Conservation (phyloP, 257 asterid genomes). For the Penstemon newberryi region DNA sequence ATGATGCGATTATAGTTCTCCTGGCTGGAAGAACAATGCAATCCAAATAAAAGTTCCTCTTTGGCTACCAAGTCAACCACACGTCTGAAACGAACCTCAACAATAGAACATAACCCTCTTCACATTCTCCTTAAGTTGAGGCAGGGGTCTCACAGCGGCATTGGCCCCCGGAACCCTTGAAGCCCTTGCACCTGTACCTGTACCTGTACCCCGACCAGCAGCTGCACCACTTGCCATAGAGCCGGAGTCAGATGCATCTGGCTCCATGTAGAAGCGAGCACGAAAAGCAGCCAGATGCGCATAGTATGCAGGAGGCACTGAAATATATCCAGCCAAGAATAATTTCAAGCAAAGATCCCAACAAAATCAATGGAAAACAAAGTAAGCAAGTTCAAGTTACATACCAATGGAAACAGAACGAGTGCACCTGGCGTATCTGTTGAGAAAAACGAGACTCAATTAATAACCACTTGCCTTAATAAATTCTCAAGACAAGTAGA, state of each 20-base stretch:
- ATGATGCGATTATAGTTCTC: too few relatives aligned
- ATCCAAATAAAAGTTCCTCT: too few relatives aligned
- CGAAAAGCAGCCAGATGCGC: slow-evolving; percentile 96
- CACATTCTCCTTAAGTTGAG: slow-evolving; percentile 86
- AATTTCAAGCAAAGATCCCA: neutral
- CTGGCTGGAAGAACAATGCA: too few relatives aligned
- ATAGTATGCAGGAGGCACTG: slow-evolving; percentile 97
- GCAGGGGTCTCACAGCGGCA: slow-evolving; percentile 84
- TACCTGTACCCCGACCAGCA: slow-evolving; percentile 56
- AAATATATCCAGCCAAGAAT: neutral
- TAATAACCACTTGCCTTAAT: neutral
- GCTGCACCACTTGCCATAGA: slow-evolving; percentile 63
- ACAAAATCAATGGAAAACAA: neutral
- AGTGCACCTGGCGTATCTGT: slow-evolving; percentile 91
- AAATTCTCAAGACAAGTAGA: neutral
- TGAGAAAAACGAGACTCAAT: slow-evolving; percentile 3
- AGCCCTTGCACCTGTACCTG: slow-evolving; percentile 55
- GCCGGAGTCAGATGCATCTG: slow-evolving; percentile 82
- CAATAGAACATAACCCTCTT: slow-evolving; percentile 94
- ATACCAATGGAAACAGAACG: slow-evolving; percentile 94
- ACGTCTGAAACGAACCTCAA: slow-evolving; percentile 22
- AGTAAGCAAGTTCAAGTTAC: slow-evolving; percentile 1
- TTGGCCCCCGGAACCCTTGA: slow-evolving; percentile 51
- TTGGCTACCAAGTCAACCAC: too few relatives aligned
- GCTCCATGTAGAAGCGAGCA: slow-evolving; percentile 96